Percentiles rank a stretch among this genome's conserved stretches.
Conservation (phyloP, 2,329 filamentous ascomycete species). For the Colletotrichum sp. region DNA sequence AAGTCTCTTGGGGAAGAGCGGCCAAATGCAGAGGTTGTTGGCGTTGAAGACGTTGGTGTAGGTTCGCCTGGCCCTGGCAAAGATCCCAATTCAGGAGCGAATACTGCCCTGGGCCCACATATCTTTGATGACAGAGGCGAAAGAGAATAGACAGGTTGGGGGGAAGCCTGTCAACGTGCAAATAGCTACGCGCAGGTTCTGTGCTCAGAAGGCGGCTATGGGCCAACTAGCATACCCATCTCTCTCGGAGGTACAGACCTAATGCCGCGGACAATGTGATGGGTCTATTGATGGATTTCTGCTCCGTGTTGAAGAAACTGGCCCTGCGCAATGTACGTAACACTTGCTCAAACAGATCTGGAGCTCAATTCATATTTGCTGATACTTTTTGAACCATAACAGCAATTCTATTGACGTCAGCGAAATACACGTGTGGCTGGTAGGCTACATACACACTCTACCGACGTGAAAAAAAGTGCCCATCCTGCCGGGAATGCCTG, state of each 20-base stretch:
- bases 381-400: too few relatives aligned
- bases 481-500: too few relatives aligned
- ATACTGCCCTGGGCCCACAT: background rate
- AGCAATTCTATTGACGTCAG: accelerated
- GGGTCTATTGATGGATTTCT: background rate
- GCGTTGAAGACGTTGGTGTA: background rate
- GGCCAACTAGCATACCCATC: background rate
- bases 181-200: background rate
- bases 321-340: background rate
- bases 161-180: background rate
- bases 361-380: too few relatives aligned
- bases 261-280: background rate
- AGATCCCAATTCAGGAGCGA: background rate
- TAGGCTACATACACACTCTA: too few relatives aligned
- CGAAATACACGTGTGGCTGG: too few relatives aligned
- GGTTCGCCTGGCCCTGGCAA: background rate
- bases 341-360: too few relatives aligned
- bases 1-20: background rate
- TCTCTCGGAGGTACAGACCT: background rate
- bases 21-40: background rate
- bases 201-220: background rate
- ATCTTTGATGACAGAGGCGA: background rate
- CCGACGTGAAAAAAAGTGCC: too few relatives aligned
- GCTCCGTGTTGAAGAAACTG: background rate
- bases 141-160: background rate